These are phyloP conservation scores for Exophiala bonariae DNA, from an alignment of 2,329 filamentous ascomycete genomes.

Conservation along the genomic window DNA sequence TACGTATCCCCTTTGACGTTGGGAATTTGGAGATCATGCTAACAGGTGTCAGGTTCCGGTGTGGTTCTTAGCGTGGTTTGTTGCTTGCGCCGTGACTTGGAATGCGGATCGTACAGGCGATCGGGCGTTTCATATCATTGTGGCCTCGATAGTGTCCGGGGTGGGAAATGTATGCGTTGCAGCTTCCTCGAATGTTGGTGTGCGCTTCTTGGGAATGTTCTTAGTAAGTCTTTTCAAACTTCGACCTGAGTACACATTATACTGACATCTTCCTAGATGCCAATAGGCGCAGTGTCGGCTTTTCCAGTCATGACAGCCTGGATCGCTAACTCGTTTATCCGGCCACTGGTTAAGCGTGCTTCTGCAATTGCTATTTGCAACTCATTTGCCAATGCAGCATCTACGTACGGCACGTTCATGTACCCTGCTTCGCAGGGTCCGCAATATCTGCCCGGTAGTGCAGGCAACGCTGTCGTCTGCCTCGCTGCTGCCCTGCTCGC, in stretches of 20 bases:
- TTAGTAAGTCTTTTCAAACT: slow-evolving; percentile 50
- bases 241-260: neutral
- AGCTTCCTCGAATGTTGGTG: slow-evolving; percentile 50
- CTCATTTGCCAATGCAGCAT: slow-evolving; percentile 59
- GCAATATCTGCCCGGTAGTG: neutral
- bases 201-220: slow-evolving; percentile 64
- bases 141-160: slow-evolving; percentile 52
- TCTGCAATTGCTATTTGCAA: slow-evolving; percentile 75
- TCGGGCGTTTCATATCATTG: slow-evolving; percentile 58
- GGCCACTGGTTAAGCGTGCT: slow-evolving; percentile 72
- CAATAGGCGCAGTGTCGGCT: slow-evolving; percentile 40
- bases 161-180: slow-evolving; percentile 59
- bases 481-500: neutral
- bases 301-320: slow-evolving; percentile 70
- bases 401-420: neutral
- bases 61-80: neutral
- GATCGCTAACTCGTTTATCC: slow-evolving; percentile 73
- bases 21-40: slow-evolving; percentile 15
- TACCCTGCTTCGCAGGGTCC: slow-evolving; percentile 2
- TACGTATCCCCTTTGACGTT: slow-evolving; percentile 27
- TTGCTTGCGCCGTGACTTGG: slow-evolving; percentile 30
- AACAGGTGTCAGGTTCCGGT: neutral
- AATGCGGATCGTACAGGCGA: slow-evolving; percentile 56
- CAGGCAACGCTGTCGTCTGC: neutral
- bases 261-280: neutral